phyloP scores from a whole-genome alignment of 257 asterid genomes.

The Solanum rostratum region DNA sequence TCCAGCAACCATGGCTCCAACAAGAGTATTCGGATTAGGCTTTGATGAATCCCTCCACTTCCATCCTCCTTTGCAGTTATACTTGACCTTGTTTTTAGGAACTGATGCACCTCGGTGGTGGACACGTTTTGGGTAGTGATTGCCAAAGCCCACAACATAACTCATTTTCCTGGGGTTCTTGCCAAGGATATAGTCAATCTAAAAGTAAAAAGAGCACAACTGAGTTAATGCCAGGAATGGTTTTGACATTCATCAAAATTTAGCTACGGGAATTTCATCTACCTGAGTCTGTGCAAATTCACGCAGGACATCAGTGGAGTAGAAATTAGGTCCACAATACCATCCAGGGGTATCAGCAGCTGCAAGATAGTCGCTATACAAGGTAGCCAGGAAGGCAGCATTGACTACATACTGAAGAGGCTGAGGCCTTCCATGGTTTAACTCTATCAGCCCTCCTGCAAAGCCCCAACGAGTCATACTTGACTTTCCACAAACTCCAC shows the following conservation, averaged over 20 bases:
- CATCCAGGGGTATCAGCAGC: slow-evolving; percentile 97
- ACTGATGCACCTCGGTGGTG: slow-evolving; percentile 96
- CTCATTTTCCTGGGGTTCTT: slow-evolving; percentile 93
- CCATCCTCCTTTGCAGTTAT: slow-evolving; percentile 92
- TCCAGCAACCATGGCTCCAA: slow-evolving; percentile 99
- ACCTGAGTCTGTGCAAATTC: slow-evolving; percentile 91
- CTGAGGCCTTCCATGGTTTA: slow-evolving; percentile 92
- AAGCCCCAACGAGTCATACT: background rate
- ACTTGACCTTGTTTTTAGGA: slow-evolving; percentile 67
- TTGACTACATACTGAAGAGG: slow-evolving; percentile 93
- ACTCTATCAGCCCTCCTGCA: slow-evolving; percentile 83
- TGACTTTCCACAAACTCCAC: background rate
- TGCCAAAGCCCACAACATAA: slow-evolving; percentile 81
- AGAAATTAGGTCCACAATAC: slow-evolving; percentile 94
- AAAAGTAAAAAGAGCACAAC: background rate
- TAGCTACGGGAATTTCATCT: background rate
- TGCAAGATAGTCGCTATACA: slow-evolving; percentile 78
- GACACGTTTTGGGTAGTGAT: slow-evolving; percentile 71
- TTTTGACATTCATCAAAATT: background rate
- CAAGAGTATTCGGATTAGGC: slow-evolving; percentile 63
- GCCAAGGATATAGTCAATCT: slow-evolving; percentile 87
- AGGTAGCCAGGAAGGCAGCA: slow-evolving; percentile 89
- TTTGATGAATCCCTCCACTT: slow-evolving; percentile 71
- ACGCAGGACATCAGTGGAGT: slow-evolving; percentile 63
- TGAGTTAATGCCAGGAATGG: background rate